Evolutionary conservation across 106 monocot genomes (phyloP).

Genomic region (Phalaenopsis aphrodite): DNA sequence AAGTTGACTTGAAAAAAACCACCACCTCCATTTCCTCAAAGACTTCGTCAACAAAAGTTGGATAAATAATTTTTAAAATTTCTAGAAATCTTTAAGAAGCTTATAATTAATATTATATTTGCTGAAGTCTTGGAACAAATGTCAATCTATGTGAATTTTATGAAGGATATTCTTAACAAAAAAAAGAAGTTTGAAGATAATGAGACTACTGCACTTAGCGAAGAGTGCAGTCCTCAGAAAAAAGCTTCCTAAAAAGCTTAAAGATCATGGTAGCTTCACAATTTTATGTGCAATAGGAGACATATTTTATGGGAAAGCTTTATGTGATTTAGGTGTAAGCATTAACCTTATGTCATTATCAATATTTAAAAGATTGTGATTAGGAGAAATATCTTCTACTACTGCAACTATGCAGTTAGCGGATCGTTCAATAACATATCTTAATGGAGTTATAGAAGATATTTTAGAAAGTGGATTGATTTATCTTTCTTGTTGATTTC

Average conservation of each 20-base stretch:
- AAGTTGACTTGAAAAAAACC: no score
- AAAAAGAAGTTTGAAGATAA: neutral
- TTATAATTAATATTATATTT: neutral
- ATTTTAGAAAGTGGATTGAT: no score
- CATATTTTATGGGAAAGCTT: neutral
- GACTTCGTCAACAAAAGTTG: neutral
- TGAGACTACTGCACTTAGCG: neutral
- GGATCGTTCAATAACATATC: neutral
- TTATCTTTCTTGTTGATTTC: no score
- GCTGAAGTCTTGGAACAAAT: neutral
- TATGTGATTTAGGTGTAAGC: neutral
- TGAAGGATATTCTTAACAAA: neutral
- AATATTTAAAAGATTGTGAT: neutral
- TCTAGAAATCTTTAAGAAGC: neutral
- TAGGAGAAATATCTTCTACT: neutral
- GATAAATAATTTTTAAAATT: neutral
- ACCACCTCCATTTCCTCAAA: neutral
- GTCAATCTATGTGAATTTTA: neutral
- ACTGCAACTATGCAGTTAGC: neutral
- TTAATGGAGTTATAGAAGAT: no score
- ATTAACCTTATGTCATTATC: neutral
- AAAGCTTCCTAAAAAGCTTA: neutral
- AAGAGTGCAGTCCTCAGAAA: neutral
- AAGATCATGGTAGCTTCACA: neutral
- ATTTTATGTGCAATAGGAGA: neutral